Base-by-base conservation (phyloP, 2,329 filamentous ascomycete species). In the Cordyceps javanica region DNA sequence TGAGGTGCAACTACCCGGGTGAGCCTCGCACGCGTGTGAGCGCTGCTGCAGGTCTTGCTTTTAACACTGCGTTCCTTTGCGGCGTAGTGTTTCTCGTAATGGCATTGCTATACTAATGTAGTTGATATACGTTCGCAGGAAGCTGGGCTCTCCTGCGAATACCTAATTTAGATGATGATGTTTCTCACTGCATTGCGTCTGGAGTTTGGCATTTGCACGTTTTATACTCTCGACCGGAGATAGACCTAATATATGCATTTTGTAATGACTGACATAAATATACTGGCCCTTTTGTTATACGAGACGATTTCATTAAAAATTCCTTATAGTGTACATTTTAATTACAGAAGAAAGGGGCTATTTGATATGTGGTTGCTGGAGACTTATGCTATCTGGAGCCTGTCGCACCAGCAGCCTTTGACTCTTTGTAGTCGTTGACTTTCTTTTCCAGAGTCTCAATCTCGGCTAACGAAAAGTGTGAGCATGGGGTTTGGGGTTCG, bases 1-100 rank as follows among this genome's bases (percentile, higher is more conserved):
- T 73, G 19, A 65, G 69, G 5, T 76, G 73, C 61, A 75, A 75
- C 56, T 75, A 68, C 28, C 71, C 72, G 0, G 72, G 72, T 28
- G 69, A 72, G 62, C 64, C 70, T 14, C 66, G 69, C 39, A 72
- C 72, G 28, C 55, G 55, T 8, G 55, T 57, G 5, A 57, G 45
- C 23, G 55, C 26, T 19, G 55, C 55, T 16, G 32, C 45, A 13
- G 42, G 51, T n/a, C 26, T 51, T 11, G 51, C n/a, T 14, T 51
- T 11, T 5, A 30, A 52, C 26, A 19, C 34, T 13, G 25, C 25
- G 19, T 42, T 49, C 5, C 32, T 56, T 25, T 21, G 23, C 26
- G 19, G 23, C n/a, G 32, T 23, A 25, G n/a, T 42, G 7, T n/a
- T 56, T 1, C 25, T 56, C 3, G 13, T 13, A 13, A 39, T 49